These are phyloP conservation scores for Dendrostoma leiphaemia DNA, from an alignment of 2,329 filamentous ascomycete species.

Conservation along the genomic window DNA sequence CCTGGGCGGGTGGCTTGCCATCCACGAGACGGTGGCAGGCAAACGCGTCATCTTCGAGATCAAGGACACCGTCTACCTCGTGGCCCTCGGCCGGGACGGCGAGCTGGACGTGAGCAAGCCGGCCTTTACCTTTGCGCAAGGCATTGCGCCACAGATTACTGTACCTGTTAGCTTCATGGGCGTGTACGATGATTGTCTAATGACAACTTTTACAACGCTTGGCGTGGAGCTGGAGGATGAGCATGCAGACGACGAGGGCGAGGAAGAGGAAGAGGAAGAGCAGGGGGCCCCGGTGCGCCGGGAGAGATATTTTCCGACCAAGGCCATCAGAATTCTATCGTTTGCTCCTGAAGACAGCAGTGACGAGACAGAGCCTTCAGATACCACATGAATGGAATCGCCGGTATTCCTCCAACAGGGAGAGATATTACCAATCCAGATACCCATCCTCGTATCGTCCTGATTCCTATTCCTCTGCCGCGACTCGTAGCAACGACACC, in stretches of 20 bases:
- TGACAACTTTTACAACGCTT: conserved; percentile 39
- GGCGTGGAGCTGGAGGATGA: conserved; percentile 8
- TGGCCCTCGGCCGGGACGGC: conserved; percentile 35
- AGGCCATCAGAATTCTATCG: neutral
- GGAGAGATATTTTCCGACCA: conserved; percentile 13
- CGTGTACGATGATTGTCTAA: conserved; percentile 44
- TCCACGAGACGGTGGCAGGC: conserved; percentile 38
- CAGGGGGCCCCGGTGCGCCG: neutral
- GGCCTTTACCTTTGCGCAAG: too few relatives aligned
- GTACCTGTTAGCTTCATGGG: conserved; percentile 46
- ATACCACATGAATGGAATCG: too few relatives aligned
- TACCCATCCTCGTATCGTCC: too few relatives aligned
- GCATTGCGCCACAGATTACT: conserved; percentile 34
- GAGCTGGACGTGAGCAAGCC: conserved; percentile 23
- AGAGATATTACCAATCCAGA: too few relatives aligned
- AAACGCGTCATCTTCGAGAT: conserved; percentile 43
- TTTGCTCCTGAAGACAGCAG: conserved; percentile 10
- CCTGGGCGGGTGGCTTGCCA: conserved; percentile 43
- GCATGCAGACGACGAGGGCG: neutral
- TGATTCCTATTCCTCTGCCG: too few relatives aligned
- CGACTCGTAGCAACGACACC: too few relatives aligned
- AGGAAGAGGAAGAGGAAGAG: too few relatives aligned
- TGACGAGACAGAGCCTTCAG: too few relatives aligned
- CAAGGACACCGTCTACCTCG: conserved; percentile 39
- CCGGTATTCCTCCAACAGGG: too few relatives aligned